Evolutionary conservation across 768 basidiomycete genomes (phyloP), one percentile per base, ranked within the genome.

Genomic region (Kwoniella dejecticola): DNA sequence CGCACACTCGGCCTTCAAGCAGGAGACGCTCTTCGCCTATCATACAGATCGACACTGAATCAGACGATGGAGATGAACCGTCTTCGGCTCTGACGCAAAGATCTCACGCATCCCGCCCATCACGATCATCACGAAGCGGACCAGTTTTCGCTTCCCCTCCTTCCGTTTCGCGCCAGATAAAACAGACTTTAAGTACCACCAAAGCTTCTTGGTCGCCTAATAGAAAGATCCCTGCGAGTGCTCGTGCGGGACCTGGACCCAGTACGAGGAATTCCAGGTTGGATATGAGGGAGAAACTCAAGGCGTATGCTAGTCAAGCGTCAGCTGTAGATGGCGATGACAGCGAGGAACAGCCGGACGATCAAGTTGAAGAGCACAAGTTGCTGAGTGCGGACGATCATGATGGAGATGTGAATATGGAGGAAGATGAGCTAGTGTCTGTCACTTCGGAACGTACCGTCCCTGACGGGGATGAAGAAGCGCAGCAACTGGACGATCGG

Each of bases 111-210:
- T 21, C 31, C 38, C 30, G 50, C 7, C 33, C 33, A 36, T 36
- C 33, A 15, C 33, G 1, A 45, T 31, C 19, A 26, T 61, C 6
- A 50, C 54, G 17, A 31, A 36, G 24, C 49, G 49, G 30, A 21
- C 15, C 57, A 29, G 57, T 38, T 36, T 59, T 38, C 38, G 26
- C 41, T 23, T 36, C 41, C 19, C 49, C 30, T 44, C 44, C 29
- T 11, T 48, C 21, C 13, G 27, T 38, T 30, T n/a, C 48, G 45
- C 46, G 72, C 60, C 42, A 75, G 52, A 71, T 79, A 5, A 81
- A 84, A 66, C 80, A 82, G 60, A 81, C 84, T 3, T 71, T 87
- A 31, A 82, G 80, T 67, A 88, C 88, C 0, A 77, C 81, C 3
- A 75, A 79, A 4, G 84, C 87, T 2, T 70, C 78, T 1, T 88